Evolutionary conservation across 768 basidiomycete species (phyloP).

Genomic region (Scleroderma bovista): DNA sequence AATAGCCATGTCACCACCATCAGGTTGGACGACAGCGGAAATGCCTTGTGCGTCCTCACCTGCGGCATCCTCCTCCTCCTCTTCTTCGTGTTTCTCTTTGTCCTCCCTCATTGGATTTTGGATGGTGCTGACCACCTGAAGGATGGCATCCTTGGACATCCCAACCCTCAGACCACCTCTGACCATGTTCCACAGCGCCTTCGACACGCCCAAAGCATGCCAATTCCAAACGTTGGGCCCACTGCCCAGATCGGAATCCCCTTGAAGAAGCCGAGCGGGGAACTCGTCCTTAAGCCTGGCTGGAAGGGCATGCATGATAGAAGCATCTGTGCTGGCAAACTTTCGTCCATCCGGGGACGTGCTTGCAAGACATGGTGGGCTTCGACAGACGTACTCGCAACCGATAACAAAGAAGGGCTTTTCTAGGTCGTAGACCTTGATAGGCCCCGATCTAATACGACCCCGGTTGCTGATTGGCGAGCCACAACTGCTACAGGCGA

Average conservation of each 20-base stretch:
- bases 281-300: slow-evolving; percentile 67
- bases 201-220: slow-evolving; percentile 69
- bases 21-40: slow-evolving; percentile 17
- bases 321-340: slow-evolving; percentile 67
- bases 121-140: slow-evolving; percentile 53
- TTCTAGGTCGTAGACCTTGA: slow-evolving; percentile 76
- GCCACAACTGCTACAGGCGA: slow-evolving; percentile 64
- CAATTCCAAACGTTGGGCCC: slow-evolving; percentile 69
- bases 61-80: slow-evolving; percentile 27
- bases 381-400: slow-evolving; percentile 72
- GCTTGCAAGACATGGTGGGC: slow-evolving; percentile 39
- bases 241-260: slow-evolving; percentile 52
- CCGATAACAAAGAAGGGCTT: slow-evolving; percentile 81
- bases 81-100: slow-evolving; percentile 30
- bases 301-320: slow-evolving; percentile 67
- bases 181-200: slow-evolving; percentile 70
- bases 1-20: slow-evolving; percentile 15
- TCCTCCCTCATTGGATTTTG: slow-evolving; percentile 38
- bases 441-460: slow-evolving; percentile 65
- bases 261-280: slow-evolving; percentile 56
- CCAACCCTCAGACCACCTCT: slow-evolving; percentile 53
- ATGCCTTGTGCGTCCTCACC: slow-evolving; percentile 27
- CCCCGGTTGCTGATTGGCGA: slow-evolving; percentile 60
- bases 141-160: slow-evolving; percentile 54
- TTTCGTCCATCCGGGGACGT: slow-evolving; percentile 50